Base-by-base conservation (phyloP, 495 filamentous ascomycete species). In the Parmelia sp. region DNA sequence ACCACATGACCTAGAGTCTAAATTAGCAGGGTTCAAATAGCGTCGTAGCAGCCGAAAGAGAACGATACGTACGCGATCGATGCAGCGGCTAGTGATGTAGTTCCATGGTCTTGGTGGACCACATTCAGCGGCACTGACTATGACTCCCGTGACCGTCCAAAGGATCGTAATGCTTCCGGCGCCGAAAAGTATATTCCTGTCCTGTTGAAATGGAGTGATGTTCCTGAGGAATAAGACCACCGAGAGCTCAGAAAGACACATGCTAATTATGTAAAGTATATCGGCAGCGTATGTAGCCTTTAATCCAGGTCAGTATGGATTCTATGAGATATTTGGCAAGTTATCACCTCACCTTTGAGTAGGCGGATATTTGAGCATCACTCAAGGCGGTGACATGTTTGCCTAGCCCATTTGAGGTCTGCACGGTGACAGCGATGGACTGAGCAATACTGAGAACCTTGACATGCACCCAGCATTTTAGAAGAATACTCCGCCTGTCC, bases 241-340 rank as follows among this genome's bases (percentile, higher is more conserved):
- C 37, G 72, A 73, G 7, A 71, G 47, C 47, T 73, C 68, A 1
- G 71, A 72, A 25, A 74, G 62, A 21, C 65, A 69, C 21, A 75
- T 60, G 51, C 73, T 65, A 39, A 67, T 1, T 47, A 74, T 64
- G 33, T 68, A 67, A 14, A 76, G 60, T 47, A 76, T 62, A 14
- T 73, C 61, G 57, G 71, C 71, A 23, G 70, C 60, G 55, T 70
- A 76, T 15, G 63, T 56, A 21, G 69, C 71, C 71, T 73, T 60
- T 35, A 3, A 19, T 40, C 23, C 44, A 11, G n/a, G 44, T 49
- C 57, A 44, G 29, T 23, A 3, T 17, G n/a, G 44, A 44, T 15
- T 29, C 9, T 2, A 11, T 53, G 17, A 0, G 45, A 53, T 10
- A 62, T 7, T 12, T 5, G 21, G 37, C 10, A 23, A 42, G 7